Evolutionary conservation across 495 filamentous ascomycete genomes (phyloP).

Genomic region (Trichoderma parareesei): DNA sequence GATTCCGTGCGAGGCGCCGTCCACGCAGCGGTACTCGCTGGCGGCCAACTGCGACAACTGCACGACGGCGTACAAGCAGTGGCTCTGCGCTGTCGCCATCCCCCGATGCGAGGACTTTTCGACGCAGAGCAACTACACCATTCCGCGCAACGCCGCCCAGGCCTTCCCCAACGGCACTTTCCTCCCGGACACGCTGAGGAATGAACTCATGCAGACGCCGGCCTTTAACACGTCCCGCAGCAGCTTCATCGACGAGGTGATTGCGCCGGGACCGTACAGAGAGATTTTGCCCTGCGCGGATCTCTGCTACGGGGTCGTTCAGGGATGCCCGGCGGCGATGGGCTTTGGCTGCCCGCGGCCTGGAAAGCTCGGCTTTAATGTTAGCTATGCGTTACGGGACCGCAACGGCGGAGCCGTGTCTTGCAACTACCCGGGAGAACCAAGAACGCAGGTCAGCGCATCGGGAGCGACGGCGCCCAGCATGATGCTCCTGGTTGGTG

Average conservation of each 20-base stretch:
- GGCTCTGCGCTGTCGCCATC: slow-evolving; percentile 90
- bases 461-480: background rate
- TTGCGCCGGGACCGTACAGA: slow-evolving; percentile 85
- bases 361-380: slow-evolving; percentile 42
- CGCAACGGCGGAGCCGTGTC: slow-evolving; percentile 21
- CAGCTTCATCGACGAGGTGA: slow-evolving; percentile 54
- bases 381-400: slow-evolving; percentile 54
- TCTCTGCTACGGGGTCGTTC: slow-evolving; percentile 74
- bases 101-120: slow-evolving; percentile 83
- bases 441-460: slow-evolving; percentile 13
- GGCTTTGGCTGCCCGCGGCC: slow-evolving; percentile 67
- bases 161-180: slow-evolving; percentile 57
- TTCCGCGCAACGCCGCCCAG: slow-evolving; percentile 59
- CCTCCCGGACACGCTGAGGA: slow-evolving; percentile 22
- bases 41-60: slow-evolving; percentile 69
- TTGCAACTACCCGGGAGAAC: slow-evolving; percentile 42
- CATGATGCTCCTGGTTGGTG: background rate
- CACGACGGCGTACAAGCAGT: slow-evolving; percentile 72
- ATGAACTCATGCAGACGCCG: slow-evolving; percentile 16
- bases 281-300: slow-evolving; percentile 82
- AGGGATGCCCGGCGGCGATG: slow-evolving; percentile 72
- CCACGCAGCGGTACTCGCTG: slow-evolving; percentile 66
- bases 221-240: slow-evolving; percentile 55
- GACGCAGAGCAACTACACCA: slow-evolving; percentile 44
- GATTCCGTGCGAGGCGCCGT: slow-evolving; percentile 69